phyloP scores from a whole-genome alignment of 2,329 filamentous ascomycete species.

The Pseudopyricularia javanii region DNA sequence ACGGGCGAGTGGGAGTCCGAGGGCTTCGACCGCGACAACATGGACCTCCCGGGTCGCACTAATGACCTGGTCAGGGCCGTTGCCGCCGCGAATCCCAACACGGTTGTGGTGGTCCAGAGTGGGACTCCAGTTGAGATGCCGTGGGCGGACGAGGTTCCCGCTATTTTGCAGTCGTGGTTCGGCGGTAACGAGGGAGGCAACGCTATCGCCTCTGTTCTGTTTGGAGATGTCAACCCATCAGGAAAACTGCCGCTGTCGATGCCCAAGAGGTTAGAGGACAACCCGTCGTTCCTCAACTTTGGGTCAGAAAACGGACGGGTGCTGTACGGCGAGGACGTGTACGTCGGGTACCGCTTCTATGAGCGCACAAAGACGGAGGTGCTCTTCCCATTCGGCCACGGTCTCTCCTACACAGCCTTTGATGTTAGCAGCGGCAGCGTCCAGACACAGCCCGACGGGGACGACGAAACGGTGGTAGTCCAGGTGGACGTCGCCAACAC shows the following conservation, averaged over 20 bases:
- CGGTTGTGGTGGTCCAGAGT: conserved; percentile 46
- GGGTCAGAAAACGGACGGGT: conserved; percentile 56
- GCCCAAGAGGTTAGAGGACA: conserved; percentile 54
- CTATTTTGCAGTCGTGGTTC: conserved; percentile 50
- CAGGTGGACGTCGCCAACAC: conserved; percentile 36
- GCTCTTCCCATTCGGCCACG: conserved; percentile 69
- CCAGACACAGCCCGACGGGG: not conserved
- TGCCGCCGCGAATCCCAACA: conserved; percentile 39
- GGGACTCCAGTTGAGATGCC: conserved; percentile 45
- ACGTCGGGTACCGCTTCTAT: conserved; percentile 72
- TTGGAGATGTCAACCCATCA: conserved; percentile 48
- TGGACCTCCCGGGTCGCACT: conserved; percentile 7
- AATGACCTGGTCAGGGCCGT: conserved; percentile 30
- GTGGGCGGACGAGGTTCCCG: conserved; percentile 31
- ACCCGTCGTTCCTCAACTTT: conserved; percentile 67
- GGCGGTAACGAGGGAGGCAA: conserved; percentile 56
- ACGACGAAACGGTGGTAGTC: conserved; percentile 22
- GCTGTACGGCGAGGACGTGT: conserved; percentile 70
- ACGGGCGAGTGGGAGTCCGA: conserved; percentile 24
- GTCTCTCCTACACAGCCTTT: conserved; percentile 67
- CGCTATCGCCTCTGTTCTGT: conserved; percentile 49
- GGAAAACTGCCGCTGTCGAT: conserved; percentile 65
- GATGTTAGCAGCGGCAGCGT: conserved; percentile 17
- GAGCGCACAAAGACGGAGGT: conserved; percentile 54
- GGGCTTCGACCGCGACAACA: conserved; percentile 9